A percentile compares a stretch with the other conserved stretches of the same genome.
Evolutionary conservation across 2,329 filamentous ascomycete species (phyloP).

Genomic region (Chalara sp.): DNA sequence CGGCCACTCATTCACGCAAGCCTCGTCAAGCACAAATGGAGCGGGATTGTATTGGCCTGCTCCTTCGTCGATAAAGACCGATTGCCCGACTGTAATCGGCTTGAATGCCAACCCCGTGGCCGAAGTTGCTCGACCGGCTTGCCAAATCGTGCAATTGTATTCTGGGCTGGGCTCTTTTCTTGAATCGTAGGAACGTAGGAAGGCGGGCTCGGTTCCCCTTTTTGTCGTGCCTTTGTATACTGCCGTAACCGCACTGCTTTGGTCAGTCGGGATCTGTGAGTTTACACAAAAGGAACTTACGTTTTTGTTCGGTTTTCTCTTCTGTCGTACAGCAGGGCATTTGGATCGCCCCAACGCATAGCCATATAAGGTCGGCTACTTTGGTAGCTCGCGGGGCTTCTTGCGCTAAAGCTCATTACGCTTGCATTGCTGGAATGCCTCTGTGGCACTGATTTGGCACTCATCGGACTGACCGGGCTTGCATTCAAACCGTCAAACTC

Average conservation of each 20-base stretch:
- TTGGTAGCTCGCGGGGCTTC: constrained; percentile 51
- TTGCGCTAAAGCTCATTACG: constrained; percentile 71
- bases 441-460: constrained; percentile 28
- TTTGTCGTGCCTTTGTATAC: constrained; percentile 77
- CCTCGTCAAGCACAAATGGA: constrained; percentile 81
- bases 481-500: constrained; percentile 13
- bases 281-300: constrained; percentile 44
- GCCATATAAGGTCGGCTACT: constrained; percentile 41
- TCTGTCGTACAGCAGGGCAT: constrained; percentile 82
- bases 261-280: constrained; percentile 10
- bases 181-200: constrained; percentile 92
- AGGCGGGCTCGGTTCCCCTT: constrained; percentile 56
- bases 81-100: constrained; percentile 88
- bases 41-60: constrained; percentile 87
- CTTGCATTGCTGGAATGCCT: constrained; percentile 74
- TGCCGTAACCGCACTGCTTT: constrained; percentile 77
- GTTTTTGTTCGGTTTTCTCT: constrained; percentile 84
- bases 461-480: constrained; percentile 37
- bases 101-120: constrained; percentile 93
- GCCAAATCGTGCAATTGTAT: constrained; percentile 93
- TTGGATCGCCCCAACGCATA: constrained; percentile 68
- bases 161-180: constrained; percentile 85
- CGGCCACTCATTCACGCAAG: constrained; percentile 88
- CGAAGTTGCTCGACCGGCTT: constrained; percentile 89
- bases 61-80: constrained; percentile 89